phyloP scores from a whole-genome alignment of 495 filamentous ascomycete species.

The Aspergillus coremiiformis region DNA sequence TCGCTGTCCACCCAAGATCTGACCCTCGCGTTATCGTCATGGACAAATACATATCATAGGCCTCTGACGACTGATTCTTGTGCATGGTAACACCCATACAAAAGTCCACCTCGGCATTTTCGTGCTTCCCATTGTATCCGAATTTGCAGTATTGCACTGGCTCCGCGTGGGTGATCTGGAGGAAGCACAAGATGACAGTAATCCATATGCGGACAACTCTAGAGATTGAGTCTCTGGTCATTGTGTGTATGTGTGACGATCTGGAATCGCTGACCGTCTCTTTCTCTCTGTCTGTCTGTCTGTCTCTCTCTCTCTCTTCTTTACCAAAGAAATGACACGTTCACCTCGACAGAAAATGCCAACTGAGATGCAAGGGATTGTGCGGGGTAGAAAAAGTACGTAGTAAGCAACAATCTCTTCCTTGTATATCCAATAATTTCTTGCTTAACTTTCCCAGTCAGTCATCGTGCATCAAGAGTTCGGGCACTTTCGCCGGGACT shows the following conservation, averaged over 20 bases:
- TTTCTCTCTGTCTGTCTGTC: too few species aligned
- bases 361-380: too few species aligned
- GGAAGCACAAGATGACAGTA: background rate
- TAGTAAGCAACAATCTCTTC: too few species aligned
- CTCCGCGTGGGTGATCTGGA: background rate
- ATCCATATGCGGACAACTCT: background rate
- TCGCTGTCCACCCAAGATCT: conserved; percentile 6
- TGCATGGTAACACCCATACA: conserved; percentile 7
- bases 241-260: background rate
- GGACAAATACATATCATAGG: conserved; percentile 7
- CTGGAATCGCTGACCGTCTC: too few species aligned
- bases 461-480: too few species aligned
- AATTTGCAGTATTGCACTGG: conserved; percentile 10
- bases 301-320: too few species aligned
- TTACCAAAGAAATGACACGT: too few species aligned
- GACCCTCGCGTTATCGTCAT: conserved; percentile 5
- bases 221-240: background rate
- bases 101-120: conserved; percentile 2
- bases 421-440: too few species aligned
- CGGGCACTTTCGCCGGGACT: too few species aligned
- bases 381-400: too few species aligned
- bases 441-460: too few species aligned
- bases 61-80: conserved; percentile 2
- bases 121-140: background rate
- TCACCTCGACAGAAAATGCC: too few species aligned